A percentile compares a stretch with the other conserved stretches of the same genome.
These are phyloP conservation scores for Leccinum broughii DNA, from an alignment of 768 basidiomycete species.

Conservation along the genomic window DNA sequence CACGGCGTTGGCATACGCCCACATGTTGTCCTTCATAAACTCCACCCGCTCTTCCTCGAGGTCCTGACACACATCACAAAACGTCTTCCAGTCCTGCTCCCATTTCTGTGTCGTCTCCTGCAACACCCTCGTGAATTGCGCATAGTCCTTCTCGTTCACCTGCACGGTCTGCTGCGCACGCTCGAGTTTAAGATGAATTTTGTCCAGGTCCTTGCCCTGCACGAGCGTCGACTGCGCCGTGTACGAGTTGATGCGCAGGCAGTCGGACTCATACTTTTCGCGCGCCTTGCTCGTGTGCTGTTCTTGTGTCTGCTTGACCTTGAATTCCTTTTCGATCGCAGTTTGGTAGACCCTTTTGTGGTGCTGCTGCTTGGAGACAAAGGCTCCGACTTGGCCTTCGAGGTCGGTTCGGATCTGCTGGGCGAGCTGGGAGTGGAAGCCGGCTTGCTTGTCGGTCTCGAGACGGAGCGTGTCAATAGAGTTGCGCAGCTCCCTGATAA, in stretches of 20 bases:
- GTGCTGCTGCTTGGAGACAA: constrained; percentile 63
- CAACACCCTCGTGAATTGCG: constrained; percentile 79
- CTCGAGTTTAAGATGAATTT: constrained; percentile 83
- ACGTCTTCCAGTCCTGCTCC: constrained; percentile 93
- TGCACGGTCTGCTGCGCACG: constrained; percentile 87
- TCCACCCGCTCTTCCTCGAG: constrained; percentile 93
- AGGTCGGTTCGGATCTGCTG: constrained; percentile 74
- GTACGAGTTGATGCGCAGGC: constrained; percentile 89
- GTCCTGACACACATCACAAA: constrained; percentile 95
- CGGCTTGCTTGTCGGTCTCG: constrained; percentile 84
- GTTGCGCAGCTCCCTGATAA: constrained; percentile 71
- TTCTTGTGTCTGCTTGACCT: constrained; percentile 85
- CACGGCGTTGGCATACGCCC: constrained; percentile 96
- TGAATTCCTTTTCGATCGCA: constrained; percentile 87
- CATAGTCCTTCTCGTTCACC: constrained; percentile 88
- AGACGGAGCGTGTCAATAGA: constrained; percentile 75
- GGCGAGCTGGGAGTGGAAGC: constrained; percentile 71
- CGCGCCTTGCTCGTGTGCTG: constrained; percentile 83
- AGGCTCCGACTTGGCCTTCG: constrained; percentile 62
- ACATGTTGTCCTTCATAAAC: constrained; percentile 92
- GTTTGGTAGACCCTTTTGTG: constrained; percentile 74
- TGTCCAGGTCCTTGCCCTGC: constrained; percentile 93
- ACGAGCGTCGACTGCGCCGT: constrained; percentile 89
- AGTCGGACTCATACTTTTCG: constrained; percentile 92
- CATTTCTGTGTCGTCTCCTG: constrained; percentile 80